Conservation (phyloP, 2,329 filamentous ascomycete species). For the Fusarium coffeatum region DNA sequence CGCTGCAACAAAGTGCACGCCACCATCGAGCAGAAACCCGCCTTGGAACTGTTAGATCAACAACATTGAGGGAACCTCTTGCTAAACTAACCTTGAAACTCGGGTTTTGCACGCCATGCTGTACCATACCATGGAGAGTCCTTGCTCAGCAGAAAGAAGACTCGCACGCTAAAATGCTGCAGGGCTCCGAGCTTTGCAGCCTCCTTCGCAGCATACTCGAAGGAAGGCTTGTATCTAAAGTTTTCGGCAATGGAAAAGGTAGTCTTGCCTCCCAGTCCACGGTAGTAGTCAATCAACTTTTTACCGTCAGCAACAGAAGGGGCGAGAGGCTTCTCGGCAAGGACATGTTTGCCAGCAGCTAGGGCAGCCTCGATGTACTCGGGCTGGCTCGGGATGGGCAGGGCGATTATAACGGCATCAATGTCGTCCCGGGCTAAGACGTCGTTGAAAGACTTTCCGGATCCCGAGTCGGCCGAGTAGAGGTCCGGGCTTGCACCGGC, state of each 20-base stretch:
- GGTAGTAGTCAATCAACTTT: slow-evolving; percentile 55
- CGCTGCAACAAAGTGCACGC: slow-evolving; percentile 77
- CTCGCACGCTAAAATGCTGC: slow-evolving; percentile 60
- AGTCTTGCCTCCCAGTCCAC: slow-evolving; percentile 43
- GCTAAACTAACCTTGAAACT: slow-evolving; percentile 70
- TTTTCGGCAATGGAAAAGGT: slow-evolving; percentile 78
- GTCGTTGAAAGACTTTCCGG: slow-evolving; percentile 60
- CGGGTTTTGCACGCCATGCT: slow-evolving; percentile 74
- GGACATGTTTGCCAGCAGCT: slow-evolving; percentile 74
- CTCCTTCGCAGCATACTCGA: slow-evolving; percentile 65
- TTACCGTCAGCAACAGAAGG: slow-evolving; percentile 63
- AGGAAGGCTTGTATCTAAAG: slow-evolving; percentile 71
- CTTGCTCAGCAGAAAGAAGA: slow-evolving; percentile 52
- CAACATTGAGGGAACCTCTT: not conserved
- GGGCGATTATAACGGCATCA: slow-evolving; percentile 65
- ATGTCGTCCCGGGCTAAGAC: slow-evolving; percentile 67
- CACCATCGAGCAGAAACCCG: slow-evolving; percentile 80
- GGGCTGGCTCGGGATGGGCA: slow-evolving; percentile 73
- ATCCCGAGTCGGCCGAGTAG: slow-evolving; percentile 67
- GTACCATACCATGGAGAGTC: slow-evolving; percentile 63
- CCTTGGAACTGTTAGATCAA: slow-evolving; percentile 69
- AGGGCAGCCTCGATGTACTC: slow-evolving; percentile 68
- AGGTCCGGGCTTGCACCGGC: slow-evolving; percentile 54
- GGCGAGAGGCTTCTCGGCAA: slow-evolving; percentile 76
- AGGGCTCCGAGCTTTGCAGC: slow-evolving; percentile 51